Base-by-base conservation (phyloP, 495 filamentous ascomycete genomes). In the Aspergillus steynii region DNA sequence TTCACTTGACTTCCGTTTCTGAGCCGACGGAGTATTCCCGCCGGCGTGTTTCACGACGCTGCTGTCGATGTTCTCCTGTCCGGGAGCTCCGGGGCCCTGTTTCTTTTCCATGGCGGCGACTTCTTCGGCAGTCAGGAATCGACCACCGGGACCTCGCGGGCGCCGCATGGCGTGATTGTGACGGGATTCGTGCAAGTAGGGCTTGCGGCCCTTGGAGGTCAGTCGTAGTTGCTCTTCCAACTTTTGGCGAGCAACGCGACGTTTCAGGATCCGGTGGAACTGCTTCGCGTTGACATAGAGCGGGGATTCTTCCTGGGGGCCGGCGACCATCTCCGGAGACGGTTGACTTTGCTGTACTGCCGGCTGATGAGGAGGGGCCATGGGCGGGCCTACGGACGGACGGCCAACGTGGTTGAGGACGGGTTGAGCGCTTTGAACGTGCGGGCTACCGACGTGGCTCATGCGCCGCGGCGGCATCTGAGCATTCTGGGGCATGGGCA, bases 121-220 rank as follows among this genome's bases (percentile, higher is more conserved):
- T 71, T 99, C 95, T 48, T 99, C 95, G n/a, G 95, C 94, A 0
- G 95, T 99, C 75, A 99, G 75, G 82, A 99, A 99, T 34, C 95
- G 85, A 42, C 95, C 95, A 52, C 95, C 95, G n/a, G 95, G 95
- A 10, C 95, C 95, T 70, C 95, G 87, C 27, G 95, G 95, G 64
- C 95, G 83, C 45, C 96, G 85, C 95, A 99, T 99, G 8, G 95
- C 95, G 73, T 99, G 95, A 67, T 99, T 99, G 70, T 99, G 95
- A 65, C 95, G 83, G n/a, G 95, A 98, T 71, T 99, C 95, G 77
- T 99, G 95, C 42, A 99, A 82, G 65, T 99, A 99, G 7, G 95
- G 95, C 73, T 97, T 98, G 34, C 95, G 86, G 27, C 94, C 93
- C 75, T 98, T 99, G 46, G 88, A 95, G 5, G 95, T 97, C 47